Base-by-base conservation (phyloP, 371 early-diverging fungal genomes). In the Rhizopus arrhizus region DNA sequence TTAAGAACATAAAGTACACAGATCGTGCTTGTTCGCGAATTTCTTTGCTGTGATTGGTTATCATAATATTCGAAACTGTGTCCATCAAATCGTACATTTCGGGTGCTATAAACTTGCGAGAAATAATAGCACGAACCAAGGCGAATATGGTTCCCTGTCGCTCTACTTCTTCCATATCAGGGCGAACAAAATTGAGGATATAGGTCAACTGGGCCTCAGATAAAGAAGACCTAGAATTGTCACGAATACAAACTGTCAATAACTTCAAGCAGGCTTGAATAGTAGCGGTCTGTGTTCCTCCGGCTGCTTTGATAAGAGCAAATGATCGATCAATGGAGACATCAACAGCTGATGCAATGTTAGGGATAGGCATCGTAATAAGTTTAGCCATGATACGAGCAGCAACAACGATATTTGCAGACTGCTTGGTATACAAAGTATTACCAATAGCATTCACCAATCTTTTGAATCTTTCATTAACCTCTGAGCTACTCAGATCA, bases 51-150 rank as follows among this genome's bases (percentile, higher is more conserved):
- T 95, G 96, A 46, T 89, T 90, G 0, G 96, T 94, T 15, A 99
- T 86, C 88, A 96, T 87, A 51, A 93, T 81, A 63, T 85, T 72
- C 5, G 87, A 77, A 7, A 97, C 81, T 12, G 72, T 71, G 59
- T 90, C 90, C 89, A 97, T 91, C 43, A 97, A 66, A 56, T 96
- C 95, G 66, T 97, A 98, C 61, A 98, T 81, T 68, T 93, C 93
- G 10, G 89, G 86, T 22, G 89, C 89, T 34, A 97, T 81, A 59
- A 93, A 86, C 58, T 93, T 89, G 22, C 95, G 89, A 0, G 88
- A 75, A 36, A 98, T 73, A 47, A 98, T 90, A 6, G 95, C 91
- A 22, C 91, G 85, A 45, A 97, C 81, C 12, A 98, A 68, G 0
- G 89, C 82, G 63, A 97, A 97, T 0, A 90, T 90, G 3, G 91